Conservation (phyloP, 306 rosid genomes). For the Cicer chorassanicum region DNA sequence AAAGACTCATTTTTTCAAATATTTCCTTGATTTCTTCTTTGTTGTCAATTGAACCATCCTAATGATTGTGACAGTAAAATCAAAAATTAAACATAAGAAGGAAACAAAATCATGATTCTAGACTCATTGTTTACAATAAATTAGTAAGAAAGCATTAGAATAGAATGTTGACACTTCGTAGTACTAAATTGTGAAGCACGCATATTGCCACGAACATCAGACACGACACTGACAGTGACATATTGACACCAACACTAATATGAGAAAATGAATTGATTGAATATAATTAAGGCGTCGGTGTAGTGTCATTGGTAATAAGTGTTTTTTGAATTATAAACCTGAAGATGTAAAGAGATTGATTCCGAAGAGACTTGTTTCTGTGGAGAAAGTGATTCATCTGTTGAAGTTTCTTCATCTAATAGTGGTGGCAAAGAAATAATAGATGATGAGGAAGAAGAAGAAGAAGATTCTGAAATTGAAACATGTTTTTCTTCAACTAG, state of each 20-base stretch:
- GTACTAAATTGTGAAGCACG: no score
- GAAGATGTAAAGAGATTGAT: slow-evolving; percentile 46
- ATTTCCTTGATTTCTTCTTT: slow-evolving; percentile 47
- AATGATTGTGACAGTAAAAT: not conserved
- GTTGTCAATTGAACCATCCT: slow-evolving; percentile 48
- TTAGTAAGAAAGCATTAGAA: no score
- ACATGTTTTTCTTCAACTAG: slow-evolving; percentile 38
- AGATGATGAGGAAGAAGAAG: slow-evolving; percentile 54
- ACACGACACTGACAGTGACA: no score
- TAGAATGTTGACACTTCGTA: no score
- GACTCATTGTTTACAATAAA: no score
- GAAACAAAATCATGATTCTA: not conserved
- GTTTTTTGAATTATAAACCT: slow-evolving; percentile 48
- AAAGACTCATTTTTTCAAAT: slow-evolving; percentile 37
- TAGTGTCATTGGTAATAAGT: not conserved
- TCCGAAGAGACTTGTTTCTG: slow-evolving; percentile 49
- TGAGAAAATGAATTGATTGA: no score
- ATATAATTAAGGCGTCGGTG: no score
- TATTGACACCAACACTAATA: no score
- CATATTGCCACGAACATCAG: no score
- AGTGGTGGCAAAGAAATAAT: slow-evolving; percentile 45
- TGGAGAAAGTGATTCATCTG: slow-evolving; percentile 48
- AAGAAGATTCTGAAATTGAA: slow-evolving; percentile 43
- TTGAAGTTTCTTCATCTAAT: slow-evolving; percentile 51
- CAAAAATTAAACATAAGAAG: not conserved